Evolutionary conservation across 768 basidiomycete species (phyloP).

Genomic region (Fibroporia radiculosa): DNA sequence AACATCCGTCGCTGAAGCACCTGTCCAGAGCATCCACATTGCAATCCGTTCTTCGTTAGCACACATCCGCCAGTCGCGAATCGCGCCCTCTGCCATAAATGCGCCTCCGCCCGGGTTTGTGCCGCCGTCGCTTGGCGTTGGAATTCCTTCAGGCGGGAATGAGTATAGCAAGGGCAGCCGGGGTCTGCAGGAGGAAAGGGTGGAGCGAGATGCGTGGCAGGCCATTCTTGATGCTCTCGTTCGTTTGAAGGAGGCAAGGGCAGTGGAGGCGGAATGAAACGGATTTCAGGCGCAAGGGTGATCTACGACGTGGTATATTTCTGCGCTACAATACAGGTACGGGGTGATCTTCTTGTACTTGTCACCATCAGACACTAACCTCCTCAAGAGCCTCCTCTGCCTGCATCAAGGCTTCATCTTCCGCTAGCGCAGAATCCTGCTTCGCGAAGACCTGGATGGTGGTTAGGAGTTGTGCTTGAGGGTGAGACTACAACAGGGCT

Average conservation of each 20-base stretch:
- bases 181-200: conserved; percentile 71
- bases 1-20: too few species aligned
- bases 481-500: conserved; percentile 23
- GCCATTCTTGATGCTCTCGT: conserved; percentile 62
- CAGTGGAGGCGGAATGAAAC: conserved; percentile 14
- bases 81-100: conserved; percentile 83
- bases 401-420: conserved; percentile 26
- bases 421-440: conserved; percentile 29
- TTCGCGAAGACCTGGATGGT: conserved; percentile 34
- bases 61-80: conserved; percentile 73
- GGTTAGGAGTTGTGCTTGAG: not conserved
- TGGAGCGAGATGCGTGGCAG: conserved; percentile 73
- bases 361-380: conserved; percentile 35
- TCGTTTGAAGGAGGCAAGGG: conserved; percentile 45
- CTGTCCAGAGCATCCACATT: conserved; percentile 59
- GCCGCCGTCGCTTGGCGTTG: conserved; percentile 73
- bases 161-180: conserved; percentile 27
- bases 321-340: conserved; percentile 3
- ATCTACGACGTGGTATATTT: not conserved
- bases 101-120: conserved; percentile 67
- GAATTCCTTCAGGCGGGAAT: conserved; percentile 41
- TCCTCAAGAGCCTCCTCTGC: conserved; percentile 54
- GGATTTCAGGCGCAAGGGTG: not conserved
- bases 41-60: conserved; percentile 73
- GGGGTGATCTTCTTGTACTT: conserved; percentile 6